phyloP scores from a whole-genome alignment of 805 yeast genomes.

The Candida ulmi region DNA sequence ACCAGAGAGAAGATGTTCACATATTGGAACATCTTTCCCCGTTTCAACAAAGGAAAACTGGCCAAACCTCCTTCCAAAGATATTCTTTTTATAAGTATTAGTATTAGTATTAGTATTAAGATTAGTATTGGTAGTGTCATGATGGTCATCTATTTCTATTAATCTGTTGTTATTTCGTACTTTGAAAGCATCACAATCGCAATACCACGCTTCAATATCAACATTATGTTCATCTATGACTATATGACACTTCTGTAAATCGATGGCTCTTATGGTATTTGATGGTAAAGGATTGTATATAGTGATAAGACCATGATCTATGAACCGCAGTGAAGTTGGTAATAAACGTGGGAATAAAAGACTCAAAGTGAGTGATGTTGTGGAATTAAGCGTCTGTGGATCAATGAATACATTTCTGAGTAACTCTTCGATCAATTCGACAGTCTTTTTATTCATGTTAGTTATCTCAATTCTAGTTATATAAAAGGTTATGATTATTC shows the following conservation, averaged over 20 bases:
- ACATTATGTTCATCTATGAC: constrained; percentile 3
- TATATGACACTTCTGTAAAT: background rate
- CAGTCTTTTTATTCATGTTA: background rate
- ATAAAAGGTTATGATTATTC: no score
- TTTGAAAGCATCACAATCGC: constrained; percentile 10
- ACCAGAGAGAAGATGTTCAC: constrained; percentile 8
- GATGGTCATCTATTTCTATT: background rate
- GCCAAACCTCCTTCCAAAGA: background rate
- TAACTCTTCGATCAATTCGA: background rate
- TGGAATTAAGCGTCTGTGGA: background rate
- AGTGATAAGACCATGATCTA: background rate
- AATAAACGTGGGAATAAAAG: background rate
- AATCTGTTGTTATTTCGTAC: background rate
- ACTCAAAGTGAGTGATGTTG: background rate
- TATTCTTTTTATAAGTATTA: background rate
- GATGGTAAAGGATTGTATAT: no score
- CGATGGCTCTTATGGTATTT: no score
- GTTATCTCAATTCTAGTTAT: no score
- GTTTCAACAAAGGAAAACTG: background rate
- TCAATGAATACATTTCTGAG: background rate
- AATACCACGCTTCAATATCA: constrained; percentile 15
- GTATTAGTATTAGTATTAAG: no score
- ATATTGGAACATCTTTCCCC: constrained; percentile 4
- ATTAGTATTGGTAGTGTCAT: no score
- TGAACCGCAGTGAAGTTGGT: background rate